Evolutionary conservation across 1,284 basidiomycete genomes (phyloP).

Genomic region (Mycena sp.): DNA sequence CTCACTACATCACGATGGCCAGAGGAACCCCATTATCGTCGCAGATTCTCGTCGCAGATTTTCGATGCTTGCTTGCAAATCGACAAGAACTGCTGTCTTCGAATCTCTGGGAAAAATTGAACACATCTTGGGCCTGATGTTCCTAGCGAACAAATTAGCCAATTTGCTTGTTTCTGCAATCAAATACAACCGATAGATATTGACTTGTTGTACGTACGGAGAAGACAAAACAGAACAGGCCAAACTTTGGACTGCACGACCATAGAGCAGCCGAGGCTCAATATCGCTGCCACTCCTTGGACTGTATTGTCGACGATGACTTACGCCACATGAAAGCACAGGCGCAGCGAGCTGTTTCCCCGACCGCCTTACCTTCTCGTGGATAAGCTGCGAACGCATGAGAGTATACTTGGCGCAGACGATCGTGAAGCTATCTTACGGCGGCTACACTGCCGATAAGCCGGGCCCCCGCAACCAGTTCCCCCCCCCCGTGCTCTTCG

Average conservation of each 20-base stretch:
- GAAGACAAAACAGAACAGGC: too few relatives aligned
- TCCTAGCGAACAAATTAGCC: too few relatives aligned
- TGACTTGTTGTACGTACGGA: too few relatives aligned
- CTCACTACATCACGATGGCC: too few relatives aligned
- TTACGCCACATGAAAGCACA: neutral
- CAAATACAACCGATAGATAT: too few relatives aligned
- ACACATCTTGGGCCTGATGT: too few relatives aligned
- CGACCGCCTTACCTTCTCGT: slow-evolving; percentile 51
- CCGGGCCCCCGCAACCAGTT: slow-evolving; percentile 66
- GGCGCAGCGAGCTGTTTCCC: neutral
- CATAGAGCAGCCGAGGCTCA: neutral
- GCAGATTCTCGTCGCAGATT: too few relatives aligned
- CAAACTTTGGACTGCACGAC: neutral
- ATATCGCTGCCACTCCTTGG: slow-evolving; percentile 62
- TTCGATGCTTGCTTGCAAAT: too few relatives aligned
- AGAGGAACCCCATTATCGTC: too few relatives aligned
- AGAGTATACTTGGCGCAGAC: neutral
- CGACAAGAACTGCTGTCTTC: too few relatives aligned
- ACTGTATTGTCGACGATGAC: slow-evolving; percentile 86
- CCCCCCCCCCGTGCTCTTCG: slow-evolving; percentile 52
- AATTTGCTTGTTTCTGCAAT: too few relatives aligned
- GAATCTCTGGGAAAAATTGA: too few relatives aligned
- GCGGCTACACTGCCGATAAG: slow-evolving; percentile 85
- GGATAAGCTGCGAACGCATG: slow-evolving; percentile 53
- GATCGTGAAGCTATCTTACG: neutral